Evolutionary conservation across 257 asterid species (phyloP).

Genomic region (Avicennia marina): DNA sequence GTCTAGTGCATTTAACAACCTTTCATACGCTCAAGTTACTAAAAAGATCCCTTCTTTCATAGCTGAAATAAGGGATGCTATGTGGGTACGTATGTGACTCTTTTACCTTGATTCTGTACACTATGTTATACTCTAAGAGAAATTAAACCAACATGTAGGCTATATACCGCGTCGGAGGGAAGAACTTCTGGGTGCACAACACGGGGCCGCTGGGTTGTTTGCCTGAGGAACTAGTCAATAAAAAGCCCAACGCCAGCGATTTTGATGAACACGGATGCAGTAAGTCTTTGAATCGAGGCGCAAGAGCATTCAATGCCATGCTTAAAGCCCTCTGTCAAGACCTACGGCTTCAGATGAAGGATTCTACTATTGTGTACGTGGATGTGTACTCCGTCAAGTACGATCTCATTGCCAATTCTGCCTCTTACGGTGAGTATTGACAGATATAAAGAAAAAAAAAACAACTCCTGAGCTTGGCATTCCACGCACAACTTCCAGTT

Average conservation of each 20-base stretch:
- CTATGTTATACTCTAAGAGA: too few relatives aligned
- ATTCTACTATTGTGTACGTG: constrained; percentile 31
- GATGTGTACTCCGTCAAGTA: constrained; percentile 48
- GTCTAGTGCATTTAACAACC: constrained; percentile 21
- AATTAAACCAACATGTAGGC: constrained; percentile 13
- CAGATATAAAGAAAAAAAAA: too few relatives aligned
- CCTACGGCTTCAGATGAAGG: constrained; percentile 21
- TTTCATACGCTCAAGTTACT: constrained; percentile 20
- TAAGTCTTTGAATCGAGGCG: constrained; percentile 26
- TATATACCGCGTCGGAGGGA: constrained; percentile 31
- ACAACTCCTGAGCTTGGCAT: too few relatives aligned
- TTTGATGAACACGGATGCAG: constrained; percentile 39
- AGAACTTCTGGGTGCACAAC: constrained; percentile 41
- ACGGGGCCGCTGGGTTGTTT: constrained; percentile 55
- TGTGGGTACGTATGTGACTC: constrained; percentile 27
- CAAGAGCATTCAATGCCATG: constrained; percentile 32
- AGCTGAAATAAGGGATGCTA: constrained; percentile 36
- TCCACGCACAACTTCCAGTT: too few relatives aligned
- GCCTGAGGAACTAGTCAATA: constrained; percentile 30
- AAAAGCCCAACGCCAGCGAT: constrained; percentile 18
- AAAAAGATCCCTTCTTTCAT: constrained; percentile 36
- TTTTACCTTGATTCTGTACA: not conserved
- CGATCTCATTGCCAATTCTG: constrained; percentile 31
- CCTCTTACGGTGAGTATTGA: constrained; percentile 28
- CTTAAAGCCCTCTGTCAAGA: constrained; percentile 17